A percentile compares a stretch with the other conserved stretches of the same genome.
phyloP scores from a whole-genome alignment of 2,329 filamentous ascomycete species.

The Aureobasidium subglaciale region DNA sequence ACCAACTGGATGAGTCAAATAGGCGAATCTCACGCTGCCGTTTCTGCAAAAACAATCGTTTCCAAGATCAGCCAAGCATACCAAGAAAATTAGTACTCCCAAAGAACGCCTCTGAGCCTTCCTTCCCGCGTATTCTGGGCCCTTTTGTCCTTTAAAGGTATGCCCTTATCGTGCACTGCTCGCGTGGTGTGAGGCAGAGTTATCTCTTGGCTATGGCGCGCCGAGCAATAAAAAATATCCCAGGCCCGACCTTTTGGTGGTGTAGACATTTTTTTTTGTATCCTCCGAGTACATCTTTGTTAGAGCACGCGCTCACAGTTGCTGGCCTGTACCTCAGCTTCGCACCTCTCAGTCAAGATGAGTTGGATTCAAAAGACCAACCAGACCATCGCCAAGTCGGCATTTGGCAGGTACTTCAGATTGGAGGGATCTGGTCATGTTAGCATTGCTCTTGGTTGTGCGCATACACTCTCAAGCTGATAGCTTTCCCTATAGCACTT shows the following conservation, averaged over 20 bases:
- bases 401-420: constrained; percentile 66
- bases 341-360: constrained; percentile 8
- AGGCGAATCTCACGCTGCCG: not conserved
- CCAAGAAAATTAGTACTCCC: too few species aligned
- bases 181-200: not conserved
- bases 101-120: not conserved
- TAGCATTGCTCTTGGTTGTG: constrained; percentile 23
- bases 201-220: constrained; percentile 8
- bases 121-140: not conserved
- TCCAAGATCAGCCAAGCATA: constrained; percentile 10
- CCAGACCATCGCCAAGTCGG: constrained; percentile 53
- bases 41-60: not conserved
- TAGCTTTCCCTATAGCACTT: constrained; percentile 44
- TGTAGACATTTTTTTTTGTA: constrained; percentile 1
- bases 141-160: not conserved
- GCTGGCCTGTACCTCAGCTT: not conserved
- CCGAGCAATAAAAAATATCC: not conserved
- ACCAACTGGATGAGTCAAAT: constrained; percentile 5
- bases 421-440: constrained; percentile 79
- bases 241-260: not conserved
- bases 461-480: constrained; percentile 17
- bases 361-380: constrained; percentile 23
- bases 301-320: not conserved
- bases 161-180: constrained; percentile 8
- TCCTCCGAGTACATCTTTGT: not conserved